Evolutionary conservation across 306 rosid species (phyloP).

Genomic region (Corylus americana): DNA sequence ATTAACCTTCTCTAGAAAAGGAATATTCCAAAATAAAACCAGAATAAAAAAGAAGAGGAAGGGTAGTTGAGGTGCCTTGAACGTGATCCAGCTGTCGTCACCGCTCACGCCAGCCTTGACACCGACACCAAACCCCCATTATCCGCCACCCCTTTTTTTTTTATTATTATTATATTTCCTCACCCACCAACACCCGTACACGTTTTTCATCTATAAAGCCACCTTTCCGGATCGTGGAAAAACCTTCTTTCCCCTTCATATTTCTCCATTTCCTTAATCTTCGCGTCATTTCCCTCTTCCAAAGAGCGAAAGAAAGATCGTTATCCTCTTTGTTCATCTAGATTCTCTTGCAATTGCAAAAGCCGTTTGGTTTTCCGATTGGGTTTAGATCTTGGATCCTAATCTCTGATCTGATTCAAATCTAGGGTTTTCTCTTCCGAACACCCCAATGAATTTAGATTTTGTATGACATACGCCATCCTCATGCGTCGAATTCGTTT

Average conservation of each 20-base stretch:
- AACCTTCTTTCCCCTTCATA: slow-evolving; percentile 24
- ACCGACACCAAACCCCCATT: neutral
- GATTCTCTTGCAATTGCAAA: neutral
- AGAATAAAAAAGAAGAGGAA: too few relatives aligned
- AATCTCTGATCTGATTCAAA: neutral
- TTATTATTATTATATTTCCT: neutral
- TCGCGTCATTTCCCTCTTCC: neutral
- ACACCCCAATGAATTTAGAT: slow-evolving; percentile 37
- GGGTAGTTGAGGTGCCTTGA: too few relatives aligned
- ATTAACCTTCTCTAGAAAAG: too few relatives aligned
- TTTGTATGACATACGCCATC: slow-evolving; percentile 40
- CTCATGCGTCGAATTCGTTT: slow-evolving; percentile 51
- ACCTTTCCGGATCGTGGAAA: rapidly evolving
- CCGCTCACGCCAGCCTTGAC: slow-evolving; percentile 31
- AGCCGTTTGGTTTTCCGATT: neutral
- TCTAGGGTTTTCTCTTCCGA: slow-evolving; percentile 11
- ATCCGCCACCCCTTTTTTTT: neutral
- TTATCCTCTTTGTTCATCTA: neutral
- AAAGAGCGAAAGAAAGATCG: neutral
- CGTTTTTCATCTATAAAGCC: slow-evolving; percentile 14
- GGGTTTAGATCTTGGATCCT: neutral
- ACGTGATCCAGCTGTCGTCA: slow-evolving; percentile 9
- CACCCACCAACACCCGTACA: neutral
- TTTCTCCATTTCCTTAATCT: neutral
- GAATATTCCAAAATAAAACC: too few relatives aligned